Conservation (phyloP, 2,329 filamentous ascomycete genomes). For the Chaetothyriales sp. region DNA sequence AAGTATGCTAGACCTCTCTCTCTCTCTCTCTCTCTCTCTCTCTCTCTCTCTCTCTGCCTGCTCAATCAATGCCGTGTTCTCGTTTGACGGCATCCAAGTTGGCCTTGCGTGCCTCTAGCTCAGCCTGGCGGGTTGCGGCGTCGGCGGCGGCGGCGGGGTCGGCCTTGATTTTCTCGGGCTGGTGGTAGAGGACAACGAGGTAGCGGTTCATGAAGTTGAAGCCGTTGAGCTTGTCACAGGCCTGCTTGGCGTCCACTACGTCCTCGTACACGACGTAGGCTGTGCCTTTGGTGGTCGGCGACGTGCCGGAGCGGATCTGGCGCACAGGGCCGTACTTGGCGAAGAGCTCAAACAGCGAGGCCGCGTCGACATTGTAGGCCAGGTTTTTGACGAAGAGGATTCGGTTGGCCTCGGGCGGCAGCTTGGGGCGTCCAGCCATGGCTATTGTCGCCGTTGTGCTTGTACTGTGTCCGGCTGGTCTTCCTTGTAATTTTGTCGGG, state of each 20-base stretch:
- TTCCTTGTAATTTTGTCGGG: not conserved
- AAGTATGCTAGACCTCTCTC: not conserved
- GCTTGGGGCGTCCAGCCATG: conserved; percentile 41
- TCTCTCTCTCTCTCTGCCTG: not conserved
- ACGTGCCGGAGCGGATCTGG: conserved; percentile 96
- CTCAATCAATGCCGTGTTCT: conserved; percentile 96
- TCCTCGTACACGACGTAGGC: conserved; percentile 99
- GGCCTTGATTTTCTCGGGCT: conserved; percentile 57
- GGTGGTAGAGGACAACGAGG: conserved; percentile 73
- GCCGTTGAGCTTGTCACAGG: conserved; percentile 98
- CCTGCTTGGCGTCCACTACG: conserved; percentile 95
- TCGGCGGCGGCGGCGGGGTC: conserved; percentile 32
- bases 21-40: too few relatives aligned
- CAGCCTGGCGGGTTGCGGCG: conserved; percentile 50
- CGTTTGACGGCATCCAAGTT: conserved; percentile 97
- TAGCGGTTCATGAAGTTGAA: conserved; percentile 99
- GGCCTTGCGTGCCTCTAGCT: conserved; percentile 83
- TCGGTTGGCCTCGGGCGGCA: conserved; percentile 98
- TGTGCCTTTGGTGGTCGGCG: conserved; percentile 92
- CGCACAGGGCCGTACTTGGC: conserved; percentile 92
- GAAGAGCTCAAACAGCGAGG: conserved; percentile 97
- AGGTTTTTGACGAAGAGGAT: conserved; percentile 99
- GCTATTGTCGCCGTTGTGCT: not conserved
- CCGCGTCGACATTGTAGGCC: conserved; percentile 97
- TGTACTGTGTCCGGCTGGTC: not conserved